These are phyloP conservation scores for Amanita inopinata DNA, from an alignment of 768 basidiomycete genomes.

Conservation along the genomic window DNA sequence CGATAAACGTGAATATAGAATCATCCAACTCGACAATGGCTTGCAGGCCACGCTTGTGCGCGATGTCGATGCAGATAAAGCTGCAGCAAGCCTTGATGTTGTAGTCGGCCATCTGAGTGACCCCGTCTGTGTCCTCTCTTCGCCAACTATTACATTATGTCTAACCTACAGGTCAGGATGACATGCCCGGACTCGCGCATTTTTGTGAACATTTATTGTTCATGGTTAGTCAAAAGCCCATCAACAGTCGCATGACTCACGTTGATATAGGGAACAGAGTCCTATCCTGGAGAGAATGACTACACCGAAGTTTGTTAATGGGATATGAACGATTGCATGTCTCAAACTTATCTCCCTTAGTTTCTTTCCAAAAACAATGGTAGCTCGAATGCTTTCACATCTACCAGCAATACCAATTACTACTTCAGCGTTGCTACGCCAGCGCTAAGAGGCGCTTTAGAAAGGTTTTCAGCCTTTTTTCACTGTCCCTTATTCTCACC, in stretches of 20 bases:
- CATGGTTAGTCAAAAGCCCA: slow-evolving; percentile 50
- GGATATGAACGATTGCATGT: background rate
- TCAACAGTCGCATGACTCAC: slow-evolving; percentile 1
- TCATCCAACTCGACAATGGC: slow-evolving; percentile 82
- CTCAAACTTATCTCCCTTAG: slow-evolving; percentile 24
- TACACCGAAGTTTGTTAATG: slow-evolving; percentile 62
- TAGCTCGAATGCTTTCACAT: slow-evolving; percentile 85
- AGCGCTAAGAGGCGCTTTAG: slow-evolving; percentile 58
- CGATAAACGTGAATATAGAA: slow-evolving; percentile 72
- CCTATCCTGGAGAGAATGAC: slow-evolving; percentile 88
- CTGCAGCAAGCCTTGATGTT: slow-evolving; percentile 90
- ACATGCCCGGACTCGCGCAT: slow-evolving; percentile 89
- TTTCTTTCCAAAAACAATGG: slow-evolving; percentile 79
- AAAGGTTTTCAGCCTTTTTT: slow-evolving; percentile 82
- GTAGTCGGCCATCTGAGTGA: slow-evolving; percentile 91
- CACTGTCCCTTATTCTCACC: slow-evolving; percentile 84
- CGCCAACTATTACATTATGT: slow-evolving; percentile 1
- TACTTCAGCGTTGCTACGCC: slow-evolving; percentile 63
- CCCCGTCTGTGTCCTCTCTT: slow-evolving; percentile 48
- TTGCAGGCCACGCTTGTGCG: slow-evolving; percentile 79
- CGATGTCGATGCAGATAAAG: slow-evolving; percentile 84
- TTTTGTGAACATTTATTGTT: slow-evolving; percentile 96
- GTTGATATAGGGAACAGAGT: slow-evolving; percentile 55
- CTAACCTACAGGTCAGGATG: slow-evolving; percentile 36
- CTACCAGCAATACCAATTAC: slow-evolving; percentile 87